Conservation (phyloP, 306 rosid species). For the Vicia faba region DNA sequence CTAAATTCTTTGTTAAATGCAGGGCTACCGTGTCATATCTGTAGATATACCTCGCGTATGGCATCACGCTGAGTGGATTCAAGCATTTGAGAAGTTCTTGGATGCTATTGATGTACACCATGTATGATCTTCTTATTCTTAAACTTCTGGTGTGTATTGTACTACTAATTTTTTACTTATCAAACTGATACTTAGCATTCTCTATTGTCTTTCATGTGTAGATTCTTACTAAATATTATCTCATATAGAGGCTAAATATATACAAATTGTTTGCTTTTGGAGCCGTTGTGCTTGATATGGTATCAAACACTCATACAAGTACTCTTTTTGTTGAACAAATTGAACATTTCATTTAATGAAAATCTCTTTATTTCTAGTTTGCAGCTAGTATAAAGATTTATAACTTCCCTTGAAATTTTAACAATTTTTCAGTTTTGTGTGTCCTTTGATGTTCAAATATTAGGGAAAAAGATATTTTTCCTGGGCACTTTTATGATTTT, state of each 20-base stretch:
- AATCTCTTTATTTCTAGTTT: background rate
- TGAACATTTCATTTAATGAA: conserved; percentile 19
- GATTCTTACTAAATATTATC: too few species aligned
- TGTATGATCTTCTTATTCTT: conserved; percentile 54
- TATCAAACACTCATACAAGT: background rate
- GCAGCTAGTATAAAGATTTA: conserved; percentile 9
- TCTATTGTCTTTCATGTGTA: conserved; percentile 24
- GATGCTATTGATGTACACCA: conserved; percentile 98
- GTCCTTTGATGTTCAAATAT: conserved; percentile 21
- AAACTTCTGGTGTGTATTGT: conserved; percentile 24
- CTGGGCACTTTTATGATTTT: conserved; percentile 18
- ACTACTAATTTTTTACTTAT: conserved; percentile 22
- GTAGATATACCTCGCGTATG: conserved; percentile 96
- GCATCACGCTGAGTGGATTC: conserved; percentile 94
- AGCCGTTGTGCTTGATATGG: conserved; percentile 22
- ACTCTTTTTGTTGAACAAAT: background rate
- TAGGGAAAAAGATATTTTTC: background rate
- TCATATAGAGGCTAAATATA: conserved; percentile 20
- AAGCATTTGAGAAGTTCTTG: conserved; percentile 94
- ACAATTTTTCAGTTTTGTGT: conserved; percentile 13
- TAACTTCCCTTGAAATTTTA: conserved; percentile 21
- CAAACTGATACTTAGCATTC: conserved; percentile 27
- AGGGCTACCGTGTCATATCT: conserved; percentile 96
- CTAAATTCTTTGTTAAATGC: conserved; percentile 37
- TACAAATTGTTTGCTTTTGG: conserved; percentile 29